A percentile compares a stretch with the other conserved stretches of the same genome.
Evolutionary conservation across 2,329 filamentous ascomycete species (phyloP).

Genomic region (Parasarocladium wereldwijsianum): DNA sequence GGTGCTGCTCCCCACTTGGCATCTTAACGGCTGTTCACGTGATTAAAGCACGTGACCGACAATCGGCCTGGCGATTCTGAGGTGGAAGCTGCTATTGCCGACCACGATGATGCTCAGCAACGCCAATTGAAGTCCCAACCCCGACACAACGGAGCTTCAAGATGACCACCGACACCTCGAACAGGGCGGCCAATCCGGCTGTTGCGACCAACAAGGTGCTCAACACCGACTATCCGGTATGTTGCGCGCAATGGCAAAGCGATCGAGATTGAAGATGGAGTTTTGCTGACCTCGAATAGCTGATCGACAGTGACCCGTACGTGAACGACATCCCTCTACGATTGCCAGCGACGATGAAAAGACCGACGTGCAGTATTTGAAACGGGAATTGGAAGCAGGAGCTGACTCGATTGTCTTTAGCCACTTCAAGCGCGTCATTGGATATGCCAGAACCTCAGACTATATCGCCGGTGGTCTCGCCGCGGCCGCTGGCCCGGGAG

Average conservation of each 20-base stretch:
- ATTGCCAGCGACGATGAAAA: conserved; percentile 3
- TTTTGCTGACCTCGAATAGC: conserved; percentile 38
- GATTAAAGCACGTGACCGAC: conserved; percentile 3
- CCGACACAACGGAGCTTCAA: conserved; percentile 8
- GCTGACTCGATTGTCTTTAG: conserved; percentile 25
- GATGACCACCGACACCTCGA: conserved; percentile 24
- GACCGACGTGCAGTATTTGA: not conserved
- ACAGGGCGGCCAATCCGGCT: conserved; percentile 20
- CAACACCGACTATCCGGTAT: conserved; percentile 74
- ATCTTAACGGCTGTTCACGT: conserved; percentile 3
- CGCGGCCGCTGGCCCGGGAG: conserved; percentile 55
- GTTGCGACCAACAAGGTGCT: conserved; percentile 52
- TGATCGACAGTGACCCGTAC: conserved; percentile 98
- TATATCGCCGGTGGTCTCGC: conserved; percentile 57
- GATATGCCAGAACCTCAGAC: conserved; percentile 76
- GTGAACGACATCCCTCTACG: conserved; percentile 9
- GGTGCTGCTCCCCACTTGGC: not conserved
- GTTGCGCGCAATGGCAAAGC: too few relatives aligned
- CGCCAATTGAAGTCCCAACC: not conserved
- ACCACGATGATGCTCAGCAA: not conserved
- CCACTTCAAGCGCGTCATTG: conserved; percentile 79
- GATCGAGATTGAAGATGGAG: too few relatives aligned
- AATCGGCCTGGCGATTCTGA: not conserved
- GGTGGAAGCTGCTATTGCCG: conserved; percentile 2
- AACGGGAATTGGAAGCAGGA: conserved; percentile 11